A percentile compares a stretch with the other conserved stretches of the same genome.
These are phyloP conservation scores for Alloascoidea hylecoeti DNA, from an alignment of 805 yeast species.

Conservation along the genomic window DNA sequence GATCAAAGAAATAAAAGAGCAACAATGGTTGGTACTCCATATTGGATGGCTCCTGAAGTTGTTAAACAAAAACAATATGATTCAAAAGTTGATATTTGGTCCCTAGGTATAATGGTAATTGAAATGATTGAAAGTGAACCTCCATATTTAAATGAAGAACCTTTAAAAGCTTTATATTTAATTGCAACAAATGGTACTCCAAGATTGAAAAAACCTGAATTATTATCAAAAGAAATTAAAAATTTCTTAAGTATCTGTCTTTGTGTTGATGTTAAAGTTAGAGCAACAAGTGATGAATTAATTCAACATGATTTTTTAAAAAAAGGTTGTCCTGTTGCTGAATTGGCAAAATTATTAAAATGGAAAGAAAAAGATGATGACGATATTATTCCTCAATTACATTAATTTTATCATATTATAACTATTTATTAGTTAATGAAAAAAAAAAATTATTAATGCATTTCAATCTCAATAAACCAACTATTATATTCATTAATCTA, in stretches of 20 bases:
- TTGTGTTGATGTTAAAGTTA: slow-evolving; percentile 83
- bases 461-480: slow-evolving; percentile 2
- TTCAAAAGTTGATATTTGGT: slow-evolving; percentile 75
- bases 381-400: slow-evolving; percentile 3
- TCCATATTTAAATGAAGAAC: slow-evolving; percentile 70
- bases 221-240: slow-evolving; percentile 61
- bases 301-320: slow-evolving; percentile 57
- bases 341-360: slow-evolving; percentile 33
- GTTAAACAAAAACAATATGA: slow-evolving; percentile 71
- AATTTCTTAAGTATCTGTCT: slow-evolving; percentile 81
- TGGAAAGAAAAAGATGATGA: slow-evolving; percentile 23
- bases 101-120: slow-evolving; percentile 73
- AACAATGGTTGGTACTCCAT: slow-evolving; percentile 82
- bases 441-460: slow-evolving; percentile 1
- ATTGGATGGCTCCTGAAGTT: slow-evolving; percentile 88
- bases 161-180: slow-evolving; percentile 59
- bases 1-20: slow-evolving; percentile 63
- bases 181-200: slow-evolving; percentile 79
- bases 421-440: slow-evolving; percentile 2
- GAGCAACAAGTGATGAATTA: slow-evolving; percentile 85
- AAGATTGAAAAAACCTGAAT: slow-evolving; percentile 53
- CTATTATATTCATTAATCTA: neutral
- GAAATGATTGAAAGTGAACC: slow-evolving; percentile 85
- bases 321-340: slow-evolving; percentile 34
- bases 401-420: slow-evolving; percentile 3